Evolutionary conservation across 768 basidiomycete species (phyloP), one percentile per base, ranked within the genome.

Genomic region (Tremella yokohamensis): DNA sequence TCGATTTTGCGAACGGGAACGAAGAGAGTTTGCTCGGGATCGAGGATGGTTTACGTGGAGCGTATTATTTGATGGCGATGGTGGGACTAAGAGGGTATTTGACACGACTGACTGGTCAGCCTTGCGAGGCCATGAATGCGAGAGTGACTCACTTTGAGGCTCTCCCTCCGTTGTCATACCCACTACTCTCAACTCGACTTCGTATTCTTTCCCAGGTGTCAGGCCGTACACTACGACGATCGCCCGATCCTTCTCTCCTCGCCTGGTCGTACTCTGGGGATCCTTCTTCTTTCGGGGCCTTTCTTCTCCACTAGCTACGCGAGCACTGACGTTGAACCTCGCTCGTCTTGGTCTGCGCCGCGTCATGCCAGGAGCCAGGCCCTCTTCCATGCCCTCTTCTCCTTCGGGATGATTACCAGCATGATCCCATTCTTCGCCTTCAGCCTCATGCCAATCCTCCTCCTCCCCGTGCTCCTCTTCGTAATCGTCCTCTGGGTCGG

Each of bases 141-240:
- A 20, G 50, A 49, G 15, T 2, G 24, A 61, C 69, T 61, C 42
- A 73, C 71, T 58, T 12, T 64, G 8, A 11, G 61, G 51, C 24
- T 68, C 29, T 4, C 29, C 69, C 18, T 56, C 38, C 40, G 63
- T 60, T 25, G 58, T 60, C 49, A 70, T 40, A 13, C 72, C 84
- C 3, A 86, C 84, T 24, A 93, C 81, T 1, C 82, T 85, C 11
- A 96, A 79, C 68, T 91, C 88, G 52, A 96, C 85, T 68, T 96
- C 90, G 67, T 96, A 96, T 72, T 89, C 88, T 56, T 88, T 82
- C 1, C 88, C 88, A 2, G 90, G 91, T 79, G 88, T 83, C 47
- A 97, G 80, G 1, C 89, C 90, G 58, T 90, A 92, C 24, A 97
- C 83, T 58, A 94, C 88, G 52, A 96, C 89, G 56, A 93, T 84